A percentile compares a stretch with the other conserved stretches of the same genome.
phyloP scores from a whole-genome alignment of 1,284 basidiomycete genomes.

The Irpex sp. region DNA sequence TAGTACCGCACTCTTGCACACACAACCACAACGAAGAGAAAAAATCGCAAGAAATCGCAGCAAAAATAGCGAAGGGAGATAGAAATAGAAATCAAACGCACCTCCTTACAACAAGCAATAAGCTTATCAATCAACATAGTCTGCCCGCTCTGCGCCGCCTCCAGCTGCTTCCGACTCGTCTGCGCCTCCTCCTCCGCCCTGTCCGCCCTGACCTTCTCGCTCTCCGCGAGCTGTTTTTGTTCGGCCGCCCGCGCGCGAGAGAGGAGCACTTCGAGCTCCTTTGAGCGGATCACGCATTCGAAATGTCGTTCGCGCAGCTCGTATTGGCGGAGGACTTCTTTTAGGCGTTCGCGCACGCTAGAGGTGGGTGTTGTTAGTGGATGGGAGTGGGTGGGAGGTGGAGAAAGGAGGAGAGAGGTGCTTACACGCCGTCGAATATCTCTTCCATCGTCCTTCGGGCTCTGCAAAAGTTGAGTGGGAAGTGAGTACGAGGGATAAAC shows the following conservation, averaged over 20 bases:
- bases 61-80: neutral
- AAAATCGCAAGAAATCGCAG: too few species aligned
- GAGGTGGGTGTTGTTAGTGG: slow-evolving; percentile 5
- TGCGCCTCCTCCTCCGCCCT: slow-evolving; percentile 66
- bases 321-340: slow-evolving; percentile 79
- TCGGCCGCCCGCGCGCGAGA: slow-evolving; percentile 80
- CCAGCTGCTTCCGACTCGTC: slow-evolving; percentile 61
- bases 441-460: slow-evolving; percentile 70
- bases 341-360: slow-evolving; percentile 77
- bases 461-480: slow-evolving; percentile 33
- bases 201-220: slow-evolving; percentile 63
- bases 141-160: slow-evolving; percentile 70
- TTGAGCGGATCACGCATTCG: slow-evolving; percentile 82
- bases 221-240: slow-evolving; percentile 74
- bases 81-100: slow-evolving; percentile 30
- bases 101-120: slow-evolving; percentile 80
- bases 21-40: too few species aligned
- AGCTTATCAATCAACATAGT: slow-evolving; percentile 76
- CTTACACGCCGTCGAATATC: slow-evolving; percentile 78
- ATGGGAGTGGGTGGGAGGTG: neutral
- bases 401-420: slow-evolving; percentile 11
- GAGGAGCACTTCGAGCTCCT: slow-evolving; percentile 80
- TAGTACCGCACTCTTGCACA: slow-evolving; percentile 5
- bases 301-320: slow-evolving; percentile 84
- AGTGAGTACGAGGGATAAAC: neutral